Base-by-base conservation (phyloP, 768 basidiomycete species). In the Serendipita vermifera region DNA sequence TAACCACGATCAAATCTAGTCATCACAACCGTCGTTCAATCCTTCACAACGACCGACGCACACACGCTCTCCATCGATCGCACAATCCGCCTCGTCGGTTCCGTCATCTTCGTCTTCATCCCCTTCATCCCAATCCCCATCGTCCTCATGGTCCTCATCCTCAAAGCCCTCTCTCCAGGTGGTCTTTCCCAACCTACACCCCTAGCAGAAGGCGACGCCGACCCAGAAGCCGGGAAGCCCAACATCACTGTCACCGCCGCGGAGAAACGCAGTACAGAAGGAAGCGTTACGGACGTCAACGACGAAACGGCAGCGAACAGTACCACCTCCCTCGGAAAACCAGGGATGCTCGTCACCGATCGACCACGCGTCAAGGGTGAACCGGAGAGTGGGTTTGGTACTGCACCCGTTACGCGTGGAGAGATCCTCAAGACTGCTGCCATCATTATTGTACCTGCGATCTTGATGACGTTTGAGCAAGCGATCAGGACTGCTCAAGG, bases 301-400 rank as follows among this genome's bases (percentile, higher is more conserved):
- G 35, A 36, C n/a, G n/a, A n/a, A n/a, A 36, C 35, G n/a, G 9
- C n/a, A 9, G 35, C 35, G 9, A n/a, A 36, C 35, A 9, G 9
- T 9, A n/a, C 35, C 35, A 36, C 35, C 9, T 9, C n/a, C 35
- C 9, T 9, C 9, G 35, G n/a, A n/a, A 36, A 36, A n/a, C 9
- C 9, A n/a, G 35, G n/a, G 9, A 36, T 9, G 9, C 35, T n/a
- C 35, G 35, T n/a, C 9, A 9, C 9, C 9, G 35, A 9, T 9
- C 9, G 9, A 9, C 9, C n/a, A n/a, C 35, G 35, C 35, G 9
- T 9, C 9, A 9, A n/a, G 9, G 35, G 35, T 9, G 35, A 36
- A n/a, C 46, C 46, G 32, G 46, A 51, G 46, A 51, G 22, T 31
- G 46, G 46, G 17, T 51, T 51, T 29, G 46, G 46, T n/a, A 22